Conservation (phyloP, 2,329 filamentous ascomycete species). For the Diplodia corticola region DNA sequence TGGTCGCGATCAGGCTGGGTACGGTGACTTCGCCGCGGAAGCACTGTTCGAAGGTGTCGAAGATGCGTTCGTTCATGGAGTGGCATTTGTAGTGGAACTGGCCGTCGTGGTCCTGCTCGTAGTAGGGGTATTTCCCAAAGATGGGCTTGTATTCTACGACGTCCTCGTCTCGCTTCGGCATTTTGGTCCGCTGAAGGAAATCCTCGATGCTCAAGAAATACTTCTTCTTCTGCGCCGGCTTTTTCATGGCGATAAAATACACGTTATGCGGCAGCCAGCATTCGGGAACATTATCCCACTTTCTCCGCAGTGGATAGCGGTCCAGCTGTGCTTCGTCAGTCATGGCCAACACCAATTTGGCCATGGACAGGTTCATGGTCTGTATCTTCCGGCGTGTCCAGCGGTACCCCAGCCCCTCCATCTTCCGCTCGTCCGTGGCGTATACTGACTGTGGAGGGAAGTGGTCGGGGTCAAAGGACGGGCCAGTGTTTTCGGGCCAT, state of each 20-base stretch:
- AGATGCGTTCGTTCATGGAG: slow-evolving; percentile 37
- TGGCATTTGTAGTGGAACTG: slow-evolving; percentile 34
- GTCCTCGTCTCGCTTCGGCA: not conserved
- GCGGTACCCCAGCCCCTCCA: slow-evolving; percentile 33
- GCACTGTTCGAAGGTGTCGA: slow-evolving; percentile 27
- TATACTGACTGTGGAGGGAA: slow-evolving; percentile 51
- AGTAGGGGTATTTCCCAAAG: slow-evolving; percentile 30
- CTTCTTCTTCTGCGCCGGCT: not conserved
- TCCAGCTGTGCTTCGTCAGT: slow-evolving; percentile 29
- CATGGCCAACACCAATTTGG: slow-evolving; percentile 41
- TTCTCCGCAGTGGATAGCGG: not conserved
- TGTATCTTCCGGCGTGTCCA: slow-evolving; percentile 47
- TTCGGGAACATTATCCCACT: not conserved
- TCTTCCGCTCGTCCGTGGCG: slow-evolving; percentile 36
- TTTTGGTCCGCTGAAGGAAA: not conserved
- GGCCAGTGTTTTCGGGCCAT: slow-evolving; percentile 40
- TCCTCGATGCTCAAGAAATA: not conserved
- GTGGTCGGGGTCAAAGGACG: slow-evolving; percentile 31
- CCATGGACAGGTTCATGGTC: slow-evolving; percentile 43
- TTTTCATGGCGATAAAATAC: not conserved
- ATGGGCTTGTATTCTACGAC: slow-evolving; percentile 4
- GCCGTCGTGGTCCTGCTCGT: slow-evolving; percentile 42
- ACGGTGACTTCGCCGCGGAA: slow-evolving; percentile 11
- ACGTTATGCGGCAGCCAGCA: not conserved
- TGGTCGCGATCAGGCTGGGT: slow-evolving; percentile 35